phyloP scores from a whole-genome alignment of 2,329 filamentous ascomycete genomes.

The Triangularia setosa region DNA sequence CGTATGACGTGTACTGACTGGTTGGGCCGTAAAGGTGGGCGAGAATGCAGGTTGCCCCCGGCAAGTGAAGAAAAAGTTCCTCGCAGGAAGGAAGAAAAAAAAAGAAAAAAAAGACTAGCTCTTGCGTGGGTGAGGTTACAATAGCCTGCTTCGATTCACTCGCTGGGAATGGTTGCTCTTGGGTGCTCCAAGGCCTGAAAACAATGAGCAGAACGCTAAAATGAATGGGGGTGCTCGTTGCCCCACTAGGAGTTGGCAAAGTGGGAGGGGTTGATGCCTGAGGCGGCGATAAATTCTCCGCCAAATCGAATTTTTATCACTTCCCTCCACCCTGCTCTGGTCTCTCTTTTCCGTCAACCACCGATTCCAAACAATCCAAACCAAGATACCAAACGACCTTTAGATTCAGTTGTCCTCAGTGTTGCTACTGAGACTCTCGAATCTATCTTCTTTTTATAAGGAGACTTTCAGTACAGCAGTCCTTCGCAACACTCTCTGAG shows the following conservation, averaged over 20 bases:
- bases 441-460: slow-evolving; percentile 47
- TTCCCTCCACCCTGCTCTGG: slow-evolving; percentile 7
- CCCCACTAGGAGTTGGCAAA: slow-evolving; percentile 11
- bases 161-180: background rate
- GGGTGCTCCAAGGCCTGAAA: background rate
- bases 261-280: slow-evolving; percentile 21
- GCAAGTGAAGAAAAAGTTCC: background rate
- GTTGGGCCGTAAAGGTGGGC: background rate
- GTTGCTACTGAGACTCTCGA: slow-evolving; percentile 44
- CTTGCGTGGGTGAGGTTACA: background rate
- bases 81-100: background rate
- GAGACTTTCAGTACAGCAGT: slow-evolving; percentile 23
- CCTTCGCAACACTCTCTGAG: slow-evolving; percentile 31
- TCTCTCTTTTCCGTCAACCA: slow-evolving; percentile 20
- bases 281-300: slow-evolving; percentile 25
- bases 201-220: background rate
- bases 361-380: slow-evolving; percentile 18
- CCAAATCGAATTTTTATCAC: slow-evolving; percentile 26
- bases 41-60: background rate
- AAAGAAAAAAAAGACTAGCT: background rate
- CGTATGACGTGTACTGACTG: background rate
- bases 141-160: background rate
- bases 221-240: background rate
- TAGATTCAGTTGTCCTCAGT: slow-evolving; percentile 35
- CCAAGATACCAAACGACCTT: slow-evolving; percentile 35